These are phyloP conservation scores for Saccharomycopsis malanga DNA, from an alignment of 805 yeast genomes.

Conservation along the genomic window DNA sequence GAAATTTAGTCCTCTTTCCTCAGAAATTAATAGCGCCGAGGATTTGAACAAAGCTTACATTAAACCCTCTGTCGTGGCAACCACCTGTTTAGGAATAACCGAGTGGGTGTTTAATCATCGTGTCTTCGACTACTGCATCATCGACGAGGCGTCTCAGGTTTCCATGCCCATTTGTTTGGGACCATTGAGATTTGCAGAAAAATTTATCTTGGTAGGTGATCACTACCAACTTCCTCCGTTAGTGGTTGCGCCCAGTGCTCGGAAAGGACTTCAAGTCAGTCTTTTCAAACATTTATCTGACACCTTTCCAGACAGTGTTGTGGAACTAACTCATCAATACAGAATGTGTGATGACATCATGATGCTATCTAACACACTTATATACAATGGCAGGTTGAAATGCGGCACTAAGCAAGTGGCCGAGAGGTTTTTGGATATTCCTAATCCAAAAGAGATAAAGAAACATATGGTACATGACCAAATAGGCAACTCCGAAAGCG, in stretches of 20 bases:
- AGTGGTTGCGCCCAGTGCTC: constrained; percentile 63
- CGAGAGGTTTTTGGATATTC: constrained; percentile 45
- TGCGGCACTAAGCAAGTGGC: constrained; percentile 71
- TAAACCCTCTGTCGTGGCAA: constrained; percentile 70
- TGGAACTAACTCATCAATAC: constrained; percentile 74
- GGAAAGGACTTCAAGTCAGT: constrained; percentile 55
- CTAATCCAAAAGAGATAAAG: constrained; percentile 31
- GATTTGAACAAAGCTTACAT: constrained; percentile 44
- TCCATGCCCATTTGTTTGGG: constrained; percentile 89
- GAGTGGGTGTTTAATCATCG: constrained; percentile 52
- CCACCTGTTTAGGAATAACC: constrained; percentile 75
- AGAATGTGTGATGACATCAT: constrained; percentile 90
- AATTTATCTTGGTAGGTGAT: constrained; percentile 91
- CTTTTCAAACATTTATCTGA: constrained; percentile 72
- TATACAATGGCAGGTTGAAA: constrained; percentile 66
- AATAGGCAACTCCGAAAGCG: constrained; percentile 12
- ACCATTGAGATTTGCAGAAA: constrained; percentile 70
- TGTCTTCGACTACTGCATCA: constrained; percentile 82
- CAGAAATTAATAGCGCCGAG: constrained; percentile 26
- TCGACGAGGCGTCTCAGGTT: constrained; percentile 96
- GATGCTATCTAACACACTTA: constrained; percentile 69
- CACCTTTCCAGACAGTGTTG: constrained; percentile 64
- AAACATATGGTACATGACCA: constrained; percentile 18
- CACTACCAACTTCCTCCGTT: constrained; percentile 91
- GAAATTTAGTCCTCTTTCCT: constrained; percentile 41